Evolutionary conservation across 140 eudicot genomes (phyloP), one percentile per base, ranked within the genome.

Genomic region (Bidens hawaiensis): DNA sequence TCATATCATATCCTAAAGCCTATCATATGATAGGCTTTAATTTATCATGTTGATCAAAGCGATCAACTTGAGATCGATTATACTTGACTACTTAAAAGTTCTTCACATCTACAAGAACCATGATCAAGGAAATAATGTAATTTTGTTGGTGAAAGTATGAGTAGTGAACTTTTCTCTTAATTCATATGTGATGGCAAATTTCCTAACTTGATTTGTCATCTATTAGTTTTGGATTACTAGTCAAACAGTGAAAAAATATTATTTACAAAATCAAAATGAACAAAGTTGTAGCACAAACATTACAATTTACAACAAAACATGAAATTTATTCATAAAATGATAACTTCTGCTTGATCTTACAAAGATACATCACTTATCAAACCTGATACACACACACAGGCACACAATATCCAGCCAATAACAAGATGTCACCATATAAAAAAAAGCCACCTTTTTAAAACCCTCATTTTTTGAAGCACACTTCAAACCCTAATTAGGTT

Each of bases 401-500:
- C 58, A 67, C 64, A 38, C 47, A 50, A 56, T 47, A 73, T 34
- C 16, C 23, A 65, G 38, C 62, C 67, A 45, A 58, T 56, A 31
- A 64, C 27, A 65, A 28, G 67, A 56, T 55, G 62, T 56, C 54
- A 56, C 60, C 68, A 65, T 49, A 64, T n/a, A n/a, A 38, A 62
- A 27, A 45, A 23, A 48, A 22, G 16, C 54, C 72, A 36, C 34
- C 38, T 23, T 46, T 31, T 56, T 19, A 16, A 47, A 48, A 73
- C 60, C 68, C 24, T 60, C 26, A 23, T 9, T 28, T 71, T 52
- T 62, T 21, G 24, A 51, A 52, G 63, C 76, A 72, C 58, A 6
- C 56, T 42, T 62, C 31, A 62, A 62, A 63, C 65, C 71, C 64
- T 73, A 66, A 66, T 73, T 47, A 57, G 64, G 58, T 58, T 67